Evolutionary conservation across 768 basidiomycete genomes (phyloP).

Genomic region (Tephrocybe sp.): DNA sequence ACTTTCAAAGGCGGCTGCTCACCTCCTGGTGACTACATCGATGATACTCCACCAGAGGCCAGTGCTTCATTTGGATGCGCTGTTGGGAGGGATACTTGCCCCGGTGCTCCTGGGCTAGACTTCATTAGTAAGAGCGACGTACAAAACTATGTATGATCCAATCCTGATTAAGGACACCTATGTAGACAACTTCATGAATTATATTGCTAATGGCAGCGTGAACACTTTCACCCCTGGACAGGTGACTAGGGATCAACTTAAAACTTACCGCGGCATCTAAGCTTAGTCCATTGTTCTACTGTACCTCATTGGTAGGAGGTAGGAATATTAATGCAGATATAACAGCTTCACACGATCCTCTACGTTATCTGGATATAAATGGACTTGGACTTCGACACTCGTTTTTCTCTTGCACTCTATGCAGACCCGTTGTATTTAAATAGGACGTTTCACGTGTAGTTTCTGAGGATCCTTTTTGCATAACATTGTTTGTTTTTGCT

Average conservation of each 20-base stretch:
- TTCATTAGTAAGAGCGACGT: slow-evolving; percentile 35
- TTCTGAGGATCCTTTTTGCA: too few relatives aligned
- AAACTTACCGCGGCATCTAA: not conserved
- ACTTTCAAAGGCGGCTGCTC: not conserved
- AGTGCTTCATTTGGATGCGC: not conserved
- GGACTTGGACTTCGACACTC: too few relatives aligned
- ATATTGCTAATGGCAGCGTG: slow-evolving; percentile 50
- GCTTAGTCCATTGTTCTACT: too few relatives aligned
- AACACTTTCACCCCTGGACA: slow-evolving; percentile 46
- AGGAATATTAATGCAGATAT: too few relatives aligned
- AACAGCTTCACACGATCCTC: too few relatives aligned
- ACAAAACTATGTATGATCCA: not conserved
- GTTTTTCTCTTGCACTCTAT: too few relatives aligned
- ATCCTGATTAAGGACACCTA: not conserved
- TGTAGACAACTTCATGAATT: slow-evolving; percentile 53
- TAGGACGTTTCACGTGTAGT: too few relatives aligned
- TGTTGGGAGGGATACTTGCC: slow-evolving; percentile 30
- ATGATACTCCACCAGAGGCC: not conserved
- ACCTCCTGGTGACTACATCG: not conserved
- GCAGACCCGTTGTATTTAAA: too few relatives aligned
- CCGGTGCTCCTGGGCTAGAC: slow-evolving; percentile 38
- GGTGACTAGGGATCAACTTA: slow-evolving; percentile 28
- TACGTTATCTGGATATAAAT: too few relatives aligned
- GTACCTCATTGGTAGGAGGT: too few relatives aligned
- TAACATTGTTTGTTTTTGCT: too few relatives aligned